Evolutionary conservation across 2,329 filamentous ascomycete genomes (phyloP).

Genomic region (Aspergillus ochraceus): DNA sequence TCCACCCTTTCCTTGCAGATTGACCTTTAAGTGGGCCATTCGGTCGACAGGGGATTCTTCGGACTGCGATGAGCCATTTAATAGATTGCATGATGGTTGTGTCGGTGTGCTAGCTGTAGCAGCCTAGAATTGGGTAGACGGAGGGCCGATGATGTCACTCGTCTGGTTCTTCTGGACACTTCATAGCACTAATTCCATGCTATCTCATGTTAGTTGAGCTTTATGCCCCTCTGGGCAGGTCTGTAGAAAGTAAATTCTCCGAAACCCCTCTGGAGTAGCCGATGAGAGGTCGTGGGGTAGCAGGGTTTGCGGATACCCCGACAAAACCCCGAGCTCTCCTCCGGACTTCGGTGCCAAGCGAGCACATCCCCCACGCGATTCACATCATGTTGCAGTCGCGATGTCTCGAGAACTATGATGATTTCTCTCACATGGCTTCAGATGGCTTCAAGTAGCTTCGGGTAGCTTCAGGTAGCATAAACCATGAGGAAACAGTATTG

Average conservation of each 20-base stretch:
- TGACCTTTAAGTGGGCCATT: conserved; percentile 9
- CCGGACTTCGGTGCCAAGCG: not conserved
- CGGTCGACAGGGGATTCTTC: not conserved
- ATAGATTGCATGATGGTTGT: not conserved
- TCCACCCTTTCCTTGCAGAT: conserved; percentile 22
- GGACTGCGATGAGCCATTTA: not conserved
- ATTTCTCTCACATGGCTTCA: not conserved
- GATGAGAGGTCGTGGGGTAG: not conserved
- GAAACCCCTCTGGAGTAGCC: not conserved
- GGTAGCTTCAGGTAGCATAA: no score
- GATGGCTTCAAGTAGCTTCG: not conserved
- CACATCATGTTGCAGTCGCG: not conserved
- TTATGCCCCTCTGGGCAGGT: not conserved
- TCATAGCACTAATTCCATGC: not conserved
- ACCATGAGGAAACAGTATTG: not conserved
- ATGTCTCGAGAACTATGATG: no score
- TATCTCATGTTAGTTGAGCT: not conserved
- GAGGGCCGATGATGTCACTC: not conserved
- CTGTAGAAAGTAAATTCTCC: not conserved
- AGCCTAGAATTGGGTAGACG: not conserved
- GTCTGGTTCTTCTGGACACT: not conserved
- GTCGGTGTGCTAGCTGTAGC: not conserved
- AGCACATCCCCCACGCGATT: not conserved
- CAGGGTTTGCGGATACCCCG: not conserved
- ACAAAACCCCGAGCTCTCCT: not conserved